Percentiles rank a stretch among this genome's conserved stretches.
phyloP scores from a whole-genome alignment of 164 flowering plant species.

The Magnolia changhungtana region DNA sequence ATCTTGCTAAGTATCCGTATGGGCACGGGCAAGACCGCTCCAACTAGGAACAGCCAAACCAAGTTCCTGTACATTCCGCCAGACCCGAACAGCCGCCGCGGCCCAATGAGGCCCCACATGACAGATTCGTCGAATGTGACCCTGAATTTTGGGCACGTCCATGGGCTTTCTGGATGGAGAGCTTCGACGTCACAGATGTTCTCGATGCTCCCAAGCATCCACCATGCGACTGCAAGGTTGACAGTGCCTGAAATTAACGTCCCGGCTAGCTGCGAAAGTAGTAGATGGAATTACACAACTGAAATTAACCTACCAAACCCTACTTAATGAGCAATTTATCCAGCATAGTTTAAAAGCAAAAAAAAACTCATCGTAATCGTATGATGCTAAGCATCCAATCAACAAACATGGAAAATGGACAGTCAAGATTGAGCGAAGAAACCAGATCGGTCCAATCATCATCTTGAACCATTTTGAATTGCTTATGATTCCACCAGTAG shows the following conservation, averaged over 20 bases:
- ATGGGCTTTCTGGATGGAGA: constrained; percentile 77
- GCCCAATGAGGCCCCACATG: constrained; percentile 93
- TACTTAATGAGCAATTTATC: no score
- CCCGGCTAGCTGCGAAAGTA: constrained; percentile 61
- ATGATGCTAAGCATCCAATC: no score
- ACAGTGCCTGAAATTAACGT: constrained; percentile 71
- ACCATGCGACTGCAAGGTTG: constrained; percentile 88
- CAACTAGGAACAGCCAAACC: constrained; percentile 88
- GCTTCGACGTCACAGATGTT: constrained; percentile 75
- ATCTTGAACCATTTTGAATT: no score
- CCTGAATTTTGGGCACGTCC: constrained; percentile 92
- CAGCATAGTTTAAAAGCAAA: no score
- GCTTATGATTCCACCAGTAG: no score
- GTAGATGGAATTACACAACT: no score
- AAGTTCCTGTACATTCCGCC: constrained; percentile 81
- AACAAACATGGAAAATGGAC: no score
- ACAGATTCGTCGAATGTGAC: constrained; percentile 94
- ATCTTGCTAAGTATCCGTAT: constrained; percentile 79
- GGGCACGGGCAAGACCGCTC: constrained; percentile 86
- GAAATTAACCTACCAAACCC: no score
- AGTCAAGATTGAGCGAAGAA: no score
- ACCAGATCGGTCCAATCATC: no score
- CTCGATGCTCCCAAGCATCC: constrained; percentile 86
- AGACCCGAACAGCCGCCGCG: constrained; percentile 70
- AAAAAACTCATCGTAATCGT: no score